A percentile compares a stretch with the other conserved stretches of the same genome.
phyloP scores from a whole-genome alignment of 768 basidiomycete genomes.

The Sutorius australiensis region DNA sequence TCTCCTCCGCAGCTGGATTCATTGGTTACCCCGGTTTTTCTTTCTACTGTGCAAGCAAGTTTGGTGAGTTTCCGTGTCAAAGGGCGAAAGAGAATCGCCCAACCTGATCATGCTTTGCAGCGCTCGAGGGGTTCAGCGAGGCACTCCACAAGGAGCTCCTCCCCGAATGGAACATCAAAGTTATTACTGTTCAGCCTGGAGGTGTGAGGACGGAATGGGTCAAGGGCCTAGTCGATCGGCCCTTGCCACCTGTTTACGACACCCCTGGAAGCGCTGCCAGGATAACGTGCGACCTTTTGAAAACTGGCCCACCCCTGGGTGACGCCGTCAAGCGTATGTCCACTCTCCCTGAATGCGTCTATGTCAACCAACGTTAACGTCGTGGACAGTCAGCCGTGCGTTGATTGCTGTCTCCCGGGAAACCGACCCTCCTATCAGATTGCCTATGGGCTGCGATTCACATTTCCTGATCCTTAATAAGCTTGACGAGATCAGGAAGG shows the following conservation, averaged over 20 bases:
- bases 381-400: constrained; percentile 11
- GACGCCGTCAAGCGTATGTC: constrained; percentile 16
- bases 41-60: constrained; percentile 23
- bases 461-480: constrained; percentile 16
- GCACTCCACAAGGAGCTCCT: constrained; percentile 19
- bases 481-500: constrained; percentile 15
- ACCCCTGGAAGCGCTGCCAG: constrained; percentile 13
- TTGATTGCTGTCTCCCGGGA: constrained; percentile 17
- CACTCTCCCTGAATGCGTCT: not conserved
- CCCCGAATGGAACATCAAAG: constrained; percentile 27
- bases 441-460: constrained; percentile 20
- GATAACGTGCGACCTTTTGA: constrained; percentile 10
- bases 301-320: not conserved
- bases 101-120: constrained; percentile 1
- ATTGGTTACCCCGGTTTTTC: constrained; percentile 12
- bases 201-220: constrained; percentile 19
- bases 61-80: constrained; percentile 8
- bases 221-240: constrained; percentile 17
- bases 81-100: not conserved
- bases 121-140: constrained; percentile 27
- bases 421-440: constrained; percentile 18
- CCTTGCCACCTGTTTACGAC: constrained; percentile 16
- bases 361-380: not conserved
- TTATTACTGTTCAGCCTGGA: constrained; percentile 22
- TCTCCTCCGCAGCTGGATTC: constrained; percentile 22